phyloP scores from a whole-genome alignment of 768 basidiomycete genomes.

The Tricholoma bakamatsutake region DNA sequence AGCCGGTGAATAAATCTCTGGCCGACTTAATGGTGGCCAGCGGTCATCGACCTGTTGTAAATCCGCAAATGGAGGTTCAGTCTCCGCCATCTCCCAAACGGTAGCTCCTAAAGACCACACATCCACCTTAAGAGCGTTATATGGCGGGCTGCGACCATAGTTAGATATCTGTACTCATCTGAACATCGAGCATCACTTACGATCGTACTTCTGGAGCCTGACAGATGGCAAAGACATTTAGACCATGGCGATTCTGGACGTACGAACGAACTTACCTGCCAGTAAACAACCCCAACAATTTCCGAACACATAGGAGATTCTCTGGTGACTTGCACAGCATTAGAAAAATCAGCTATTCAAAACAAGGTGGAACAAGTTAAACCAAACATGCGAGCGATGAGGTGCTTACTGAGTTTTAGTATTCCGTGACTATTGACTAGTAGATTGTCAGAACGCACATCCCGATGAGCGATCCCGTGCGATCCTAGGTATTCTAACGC shows the following conservation, averaged over 20 bases:
- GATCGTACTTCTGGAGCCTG: constrained; percentile 70
- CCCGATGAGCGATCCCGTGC: constrained; percentile 72
- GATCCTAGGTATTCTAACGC: constrained; percentile 63
- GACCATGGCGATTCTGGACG: not conserved
- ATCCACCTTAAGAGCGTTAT: constrained; percentile 71
- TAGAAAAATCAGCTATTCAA: constrained; percentile 73
- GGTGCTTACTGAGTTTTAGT: constrained; percentile 63
- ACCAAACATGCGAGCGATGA: not conserved
- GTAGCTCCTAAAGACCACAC: constrained; percentile 82
- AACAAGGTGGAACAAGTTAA: not conserved
- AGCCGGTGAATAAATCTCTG: constrained; percentile 55
- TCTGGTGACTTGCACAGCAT: constrained; percentile 55
- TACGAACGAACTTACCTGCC: constrained; percentile 49
- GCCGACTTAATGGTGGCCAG: constrained; percentile 58
- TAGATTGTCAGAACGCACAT: constrained; percentile 80
- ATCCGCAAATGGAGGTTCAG: constrained; percentile 66
- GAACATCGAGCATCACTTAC: constrained; percentile 32
- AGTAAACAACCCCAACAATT: constrained; percentile 66
- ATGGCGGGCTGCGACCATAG: constrained; percentile 44
- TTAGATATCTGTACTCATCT: not conserved
- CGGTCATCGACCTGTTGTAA: constrained; percentile 50
- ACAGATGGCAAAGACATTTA: not conserved
- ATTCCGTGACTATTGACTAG: constrained; percentile 63
- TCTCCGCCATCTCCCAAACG: constrained; percentile 76
- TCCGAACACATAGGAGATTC: constrained; percentile 49